These are phyloP conservation scores for Botrytis pseudocinerea DNA, from an alignment of 2,329 filamentous ascomycete species.

Conservation along the genomic window DNA sequence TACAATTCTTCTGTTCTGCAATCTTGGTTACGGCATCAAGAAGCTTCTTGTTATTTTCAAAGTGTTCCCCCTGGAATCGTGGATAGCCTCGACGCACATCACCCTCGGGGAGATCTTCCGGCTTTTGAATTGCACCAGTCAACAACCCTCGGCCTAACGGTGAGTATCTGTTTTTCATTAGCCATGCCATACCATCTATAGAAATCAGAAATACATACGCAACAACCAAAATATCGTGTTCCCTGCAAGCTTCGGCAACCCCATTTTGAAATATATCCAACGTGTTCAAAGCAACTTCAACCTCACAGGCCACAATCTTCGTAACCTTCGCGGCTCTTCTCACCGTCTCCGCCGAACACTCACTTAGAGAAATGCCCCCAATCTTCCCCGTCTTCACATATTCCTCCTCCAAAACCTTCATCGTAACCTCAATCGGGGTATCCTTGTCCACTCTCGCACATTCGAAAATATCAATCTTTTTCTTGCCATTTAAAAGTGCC, in stretches of 20 bases:
- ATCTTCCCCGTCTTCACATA: slow-evolving; percentile 48
- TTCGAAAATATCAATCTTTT: slow-evolving; percentile 57
- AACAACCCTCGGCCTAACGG: slow-evolving; percentile 66
- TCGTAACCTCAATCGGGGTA: slow-evolving; percentile 44
- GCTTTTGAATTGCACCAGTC: slow-evolving; percentile 52
- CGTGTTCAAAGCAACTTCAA: slow-evolving; percentile 48
- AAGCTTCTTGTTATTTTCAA: slow-evolving; percentile 64
- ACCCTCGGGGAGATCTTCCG: slow-evolving; percentile 56
- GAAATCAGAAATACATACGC: slow-evolving; percentile 44
- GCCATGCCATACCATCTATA: slow-evolving; percentile 23
- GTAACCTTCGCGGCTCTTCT: slow-evolving; percentile 44
- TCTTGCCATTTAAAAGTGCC: slow-evolving; percentile 48
- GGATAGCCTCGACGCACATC: slow-evolving; percentile 60
- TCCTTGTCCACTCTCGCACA: slow-evolving; percentile 49
- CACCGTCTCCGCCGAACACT: slow-evolving; percentile 47
- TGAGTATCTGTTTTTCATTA: slow-evolving; percentile 52
- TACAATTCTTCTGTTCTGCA: slow-evolving; percentile 60
- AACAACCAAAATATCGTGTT: slow-evolving; percentile 67
- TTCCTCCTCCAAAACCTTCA: slow-evolving; percentile 39
- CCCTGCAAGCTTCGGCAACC: slow-evolving; percentile 51
- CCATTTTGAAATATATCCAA: slow-evolving; percentile 44
- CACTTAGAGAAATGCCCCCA: slow-evolving; percentile 47
- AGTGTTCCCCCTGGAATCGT: slow-evolving; percentile 62
- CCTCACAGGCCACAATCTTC: slow-evolving; percentile 49
- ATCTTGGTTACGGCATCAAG: slow-evolving; percentile 58